Base-by-base conservation (phyloP, 805 yeast species). In the Priceomyces carsonii region DNA sequence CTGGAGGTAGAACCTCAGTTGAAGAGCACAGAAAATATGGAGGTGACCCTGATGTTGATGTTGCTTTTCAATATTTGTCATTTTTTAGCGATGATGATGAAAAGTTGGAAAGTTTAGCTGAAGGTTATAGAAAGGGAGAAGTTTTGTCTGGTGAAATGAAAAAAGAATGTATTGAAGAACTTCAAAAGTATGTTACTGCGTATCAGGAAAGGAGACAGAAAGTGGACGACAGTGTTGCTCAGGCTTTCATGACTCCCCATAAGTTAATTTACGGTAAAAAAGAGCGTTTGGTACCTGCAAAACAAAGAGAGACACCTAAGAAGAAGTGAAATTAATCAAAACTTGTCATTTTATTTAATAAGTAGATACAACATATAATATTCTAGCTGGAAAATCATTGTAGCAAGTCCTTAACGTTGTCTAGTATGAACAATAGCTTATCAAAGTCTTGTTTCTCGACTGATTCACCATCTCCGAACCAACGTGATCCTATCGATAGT, bases 11-110 rank as follows among this genome's bases (percentile, higher is more conserved):
- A 59, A 84, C 77, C 26, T 75, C 95, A 3, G 66, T 85, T 31
- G 99, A 93, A 60, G 95, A 88, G 52, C 99, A 93, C 67, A 80
- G 96, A 63, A 71, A 71, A 60, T 69, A 71, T 36, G 99, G 99
- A 37, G 99, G 98, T 54, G 75, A 93, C 57, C 95, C 96, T 30
- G 97, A 91, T 46, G 83, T 90, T 22, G 99, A 93, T 61, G 96
- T 93, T 38, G 87, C 99, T 2, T 93, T 71, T 69, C 98, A 93
- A 66, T 93, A 93, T 59, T 68, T 93, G 44, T 77, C 89, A 5
- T 93, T 93, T 69, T 90, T 93, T 74, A 67, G 79, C 32, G 86
- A 88, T 47, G 98, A 91, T 59, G 98, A 93, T 57, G 90, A 70
- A 26, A 79, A 84, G 51, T 72, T 93, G 51, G 71, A 70, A 36